Evolutionary conservation across 371 early-diverging fungal species (phyloP).

Genomic region (Lichtheimia ramosa): DNA sequence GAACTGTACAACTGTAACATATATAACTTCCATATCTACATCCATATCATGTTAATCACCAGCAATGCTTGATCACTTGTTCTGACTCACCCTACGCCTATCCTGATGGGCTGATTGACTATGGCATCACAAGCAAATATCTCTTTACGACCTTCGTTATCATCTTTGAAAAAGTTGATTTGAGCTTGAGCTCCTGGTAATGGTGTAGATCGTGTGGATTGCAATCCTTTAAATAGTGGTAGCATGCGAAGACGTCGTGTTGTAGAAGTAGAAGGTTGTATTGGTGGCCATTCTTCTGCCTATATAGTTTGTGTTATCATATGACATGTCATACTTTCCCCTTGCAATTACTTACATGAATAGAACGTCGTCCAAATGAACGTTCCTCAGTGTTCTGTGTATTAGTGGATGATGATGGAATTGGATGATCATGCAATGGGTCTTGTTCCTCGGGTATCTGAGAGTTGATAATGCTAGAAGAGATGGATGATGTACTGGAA

Average conservation of each 20-base stretch:
- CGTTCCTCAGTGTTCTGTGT: background rate
- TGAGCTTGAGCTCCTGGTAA: conserved; percentile 21
- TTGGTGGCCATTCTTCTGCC: conserved; percentile 1
- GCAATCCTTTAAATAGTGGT: conserved; percentile 9
- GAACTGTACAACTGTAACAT: conserved; percentile 53
- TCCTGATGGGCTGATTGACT: conserved; percentile 50
- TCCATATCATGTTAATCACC: no score
- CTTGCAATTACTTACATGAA: background rate
- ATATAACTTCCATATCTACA: conserved; percentile 52
- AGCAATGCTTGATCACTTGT: no score
- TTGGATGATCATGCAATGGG: no score
- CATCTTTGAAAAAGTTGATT: conserved; percentile 41
- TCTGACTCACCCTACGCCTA: conserved; percentile 35
- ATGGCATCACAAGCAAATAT: conserved; percentile 51
- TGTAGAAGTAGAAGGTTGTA: background rate
- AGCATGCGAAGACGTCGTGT: conserved; percentile 4
- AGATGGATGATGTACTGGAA: background rate
- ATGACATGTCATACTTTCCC: no score
- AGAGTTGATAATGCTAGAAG: background rate
- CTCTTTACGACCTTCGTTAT: conserved; percentile 14
- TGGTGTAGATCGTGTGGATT: conserved; percentile 16
- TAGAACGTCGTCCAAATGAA: background rate
- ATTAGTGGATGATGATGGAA: no score
- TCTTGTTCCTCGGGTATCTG: conserved; percentile 1
- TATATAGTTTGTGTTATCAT: background rate